These are phyloP conservation scores for Miscanthus lutarioriparius DNA, from an alignment of 176 grass and related monocot genomes.

Conservation along the genomic window DNA sequence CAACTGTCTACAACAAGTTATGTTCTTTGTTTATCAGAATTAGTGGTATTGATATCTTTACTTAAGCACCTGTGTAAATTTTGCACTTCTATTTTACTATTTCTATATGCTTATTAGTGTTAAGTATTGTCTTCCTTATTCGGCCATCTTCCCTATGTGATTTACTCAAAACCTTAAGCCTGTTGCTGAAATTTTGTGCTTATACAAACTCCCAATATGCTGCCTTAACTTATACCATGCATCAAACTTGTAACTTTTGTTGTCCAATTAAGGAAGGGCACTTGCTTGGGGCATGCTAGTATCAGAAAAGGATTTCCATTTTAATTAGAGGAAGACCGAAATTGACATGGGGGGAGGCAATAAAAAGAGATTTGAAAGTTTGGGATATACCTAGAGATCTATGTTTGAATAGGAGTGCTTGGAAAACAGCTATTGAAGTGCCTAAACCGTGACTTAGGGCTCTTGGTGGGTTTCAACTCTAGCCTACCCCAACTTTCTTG, in stretches of 20 bases:
- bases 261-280: background rate
- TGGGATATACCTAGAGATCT: too few species aligned
- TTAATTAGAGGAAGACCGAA: too few species aligned
- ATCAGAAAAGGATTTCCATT: background rate
- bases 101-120: background rate
- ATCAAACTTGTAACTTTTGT: background rate
- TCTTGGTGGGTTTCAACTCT: too few species aligned
- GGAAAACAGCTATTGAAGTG: too few species aligned
- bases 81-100: constrained; percentile 3
- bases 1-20: background rate
- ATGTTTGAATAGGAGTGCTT: too few species aligned
- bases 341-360: too few species aligned
- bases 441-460: too few species aligned
- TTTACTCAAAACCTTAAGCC: constrained; percentile 8
- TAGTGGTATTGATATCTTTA: background rate
- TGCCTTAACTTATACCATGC: background rate
- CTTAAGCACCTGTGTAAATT: background rate
- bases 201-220: background rate
- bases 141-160: background rate
- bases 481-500: too few species aligned
- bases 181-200: background rate
- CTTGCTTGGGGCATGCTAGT: constrained; percentile 7
- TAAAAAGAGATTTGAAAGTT: too few species aligned
- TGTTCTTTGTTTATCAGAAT: constrained; percentile 10
- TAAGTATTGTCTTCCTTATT: background rate